phyloP scores from a whole-genome alignment of 164 flowering plant species.

The Pachysandra terminalis region DNA sequence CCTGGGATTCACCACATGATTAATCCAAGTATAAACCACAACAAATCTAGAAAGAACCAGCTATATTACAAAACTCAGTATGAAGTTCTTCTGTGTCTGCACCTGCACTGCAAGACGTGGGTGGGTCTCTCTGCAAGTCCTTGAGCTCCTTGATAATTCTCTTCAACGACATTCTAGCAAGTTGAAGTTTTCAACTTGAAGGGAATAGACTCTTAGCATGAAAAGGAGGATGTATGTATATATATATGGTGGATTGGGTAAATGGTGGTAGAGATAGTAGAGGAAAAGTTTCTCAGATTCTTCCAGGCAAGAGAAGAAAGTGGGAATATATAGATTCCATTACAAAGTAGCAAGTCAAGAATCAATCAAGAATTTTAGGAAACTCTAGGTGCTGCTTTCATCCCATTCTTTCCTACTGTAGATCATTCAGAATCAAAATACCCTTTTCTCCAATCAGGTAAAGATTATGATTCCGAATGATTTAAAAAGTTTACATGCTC shows the following conservation, averaged over 20 bases:
- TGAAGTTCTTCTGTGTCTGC: not conserved
- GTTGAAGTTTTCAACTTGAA: not conserved
- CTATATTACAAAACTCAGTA: not conserved
- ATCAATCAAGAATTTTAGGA: not conserved
- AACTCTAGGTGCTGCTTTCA: too few relatives aligned
- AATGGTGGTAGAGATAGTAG: conserved; percentile 7
- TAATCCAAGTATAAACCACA: not conserved
- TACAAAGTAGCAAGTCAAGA: conserved; percentile 20
- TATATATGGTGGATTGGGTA: conserved; percentile 14
- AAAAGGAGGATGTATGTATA: conserved; percentile 15
- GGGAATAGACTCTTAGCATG: too few relatives aligned
- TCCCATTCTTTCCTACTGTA: too few relatives aligned
- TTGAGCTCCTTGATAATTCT: conserved; percentile 67
- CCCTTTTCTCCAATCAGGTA: too few relatives aligned
- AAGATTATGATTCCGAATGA: too few relatives aligned
- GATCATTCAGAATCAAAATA: too few relatives aligned
- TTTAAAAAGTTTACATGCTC: too few relatives aligned
- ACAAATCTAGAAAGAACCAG: not conserved
- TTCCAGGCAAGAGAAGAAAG: conserved; percentile 30
- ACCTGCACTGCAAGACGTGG: conserved; percentile 83
- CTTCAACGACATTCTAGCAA: conserved; percentile 50
- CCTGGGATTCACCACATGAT: conserved; percentile 28
- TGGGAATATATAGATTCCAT: conserved; percentile 27
- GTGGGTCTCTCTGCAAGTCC: conserved; percentile 75
- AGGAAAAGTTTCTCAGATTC: conserved; percentile 20